These are phyloP conservation scores for Quercus aquifolioides DNA, from an alignment of 306 rosid species.

Conservation along the genomic window DNA sequence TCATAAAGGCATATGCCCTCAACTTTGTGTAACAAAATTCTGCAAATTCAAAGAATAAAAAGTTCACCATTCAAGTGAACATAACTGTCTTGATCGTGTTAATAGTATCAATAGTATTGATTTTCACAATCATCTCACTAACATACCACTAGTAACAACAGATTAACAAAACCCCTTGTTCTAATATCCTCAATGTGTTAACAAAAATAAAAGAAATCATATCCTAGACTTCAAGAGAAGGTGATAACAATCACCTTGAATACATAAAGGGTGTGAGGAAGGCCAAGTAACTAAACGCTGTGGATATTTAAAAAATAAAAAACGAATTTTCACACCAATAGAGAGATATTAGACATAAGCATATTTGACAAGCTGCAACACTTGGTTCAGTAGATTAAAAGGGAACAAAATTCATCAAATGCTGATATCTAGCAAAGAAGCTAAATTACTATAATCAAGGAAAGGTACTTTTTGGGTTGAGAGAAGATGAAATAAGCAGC, in stretches of 20 bases:
- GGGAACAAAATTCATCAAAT: slow-evolving; percentile 43
- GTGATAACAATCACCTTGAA: background rate
- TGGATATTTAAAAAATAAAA: background rate
- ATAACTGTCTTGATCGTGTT: background rate
- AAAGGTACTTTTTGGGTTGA: slow-evolving; percentile 20
- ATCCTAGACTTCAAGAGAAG: background rate
- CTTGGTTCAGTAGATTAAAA: slow-evolving; percentile 38
- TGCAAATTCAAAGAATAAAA: background rate
- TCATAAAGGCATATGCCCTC: background rate
- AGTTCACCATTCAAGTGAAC: background rate
- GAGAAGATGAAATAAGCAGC: slow-evolving; percentile 30
- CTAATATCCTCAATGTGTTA: background rate
- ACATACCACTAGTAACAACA: background rate
- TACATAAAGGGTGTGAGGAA: background rate
- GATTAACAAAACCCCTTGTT: background rate
- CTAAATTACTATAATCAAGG: slow-evolving; percentile 32
- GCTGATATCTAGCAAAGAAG: slow-evolving; percentile 42
- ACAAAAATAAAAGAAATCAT: background rate
- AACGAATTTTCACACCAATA: slow-evolving; percentile 27
- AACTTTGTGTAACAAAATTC: background rate
- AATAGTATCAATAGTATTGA: background rate
- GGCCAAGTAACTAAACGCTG: slow-evolving; percentile 6
- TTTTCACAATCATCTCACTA: background rate
- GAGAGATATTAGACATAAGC: slow-evolving; percentile 21
- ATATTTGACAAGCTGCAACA: slow-evolving; percentile 31